Base-by-base conservation (phyloP, 1,284 basidiomycete genomes). In the Ceratobasidium sp. region DNA sequence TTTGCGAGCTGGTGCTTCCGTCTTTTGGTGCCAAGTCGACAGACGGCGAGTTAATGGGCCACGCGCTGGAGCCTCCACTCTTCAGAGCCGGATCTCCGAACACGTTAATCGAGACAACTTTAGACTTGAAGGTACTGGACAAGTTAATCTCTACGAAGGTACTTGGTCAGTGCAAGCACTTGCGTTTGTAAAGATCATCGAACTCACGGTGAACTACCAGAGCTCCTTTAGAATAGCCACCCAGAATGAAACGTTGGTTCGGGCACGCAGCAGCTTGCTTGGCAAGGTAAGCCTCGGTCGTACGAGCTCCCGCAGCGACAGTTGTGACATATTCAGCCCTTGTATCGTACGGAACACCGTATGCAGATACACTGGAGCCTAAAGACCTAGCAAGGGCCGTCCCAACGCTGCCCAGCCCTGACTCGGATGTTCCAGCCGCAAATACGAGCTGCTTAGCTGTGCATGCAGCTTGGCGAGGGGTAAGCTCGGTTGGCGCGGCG, bases 141-240 rank as follows among this genome's bases (percentile, higher is more conserved):
- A 59, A 56, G 38, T 44, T 46, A n/a, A n/a, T n/a, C n/a, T n/a
- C n/a, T n/a, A n/a, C n/a, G n/a, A n/a, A n/a, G n/a, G n/a, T n/a
- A n/a, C n/a, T n/a, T n/a, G n/a, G n/a, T n/a, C n/a, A n/a, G n/a
- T n/a, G n/a, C n/a, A n/a, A n/a, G n/a, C n/a, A n/a, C n/a, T n/a
- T n/a, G n/a, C n/a, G n/a, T n/a, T n/a, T n/a, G n/a, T n/a, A n/a
- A n/a, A 3, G 3, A 33, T 54, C 6, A 28, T 28, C 17, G 10
- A 9, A 33, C 71, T 50, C 54, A 64, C 71, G 9, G 23, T 74
- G 61, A 3, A 74, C 1, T 3, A 65, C 61, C 15, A 61, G 6
- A 3, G 61, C 71, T 23, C 71, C 71, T 46, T 74, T 74, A 1
- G 71, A 74, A 48, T 54, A 74, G 17, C 71, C 71, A 15, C 46